phyloP scores from a whole-genome alignment of 768 basidiomycete species.

The Termitomyces sp. region DNA sequence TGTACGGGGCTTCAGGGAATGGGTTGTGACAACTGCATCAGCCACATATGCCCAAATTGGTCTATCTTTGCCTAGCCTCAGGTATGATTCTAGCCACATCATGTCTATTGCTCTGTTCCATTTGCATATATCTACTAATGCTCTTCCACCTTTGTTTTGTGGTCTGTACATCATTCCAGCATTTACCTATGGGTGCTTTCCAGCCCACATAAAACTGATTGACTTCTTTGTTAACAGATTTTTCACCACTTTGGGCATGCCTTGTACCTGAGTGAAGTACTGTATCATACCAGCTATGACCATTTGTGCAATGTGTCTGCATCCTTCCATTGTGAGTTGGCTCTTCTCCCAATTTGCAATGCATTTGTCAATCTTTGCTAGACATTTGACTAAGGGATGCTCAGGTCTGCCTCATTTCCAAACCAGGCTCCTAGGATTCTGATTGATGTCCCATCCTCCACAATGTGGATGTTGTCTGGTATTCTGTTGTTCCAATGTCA shows the following conservation, averaged over 20 bases:
- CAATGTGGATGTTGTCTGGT: constrained; percentile 21
- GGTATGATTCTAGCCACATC: neutral
- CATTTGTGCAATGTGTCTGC: constrained; percentile 22
- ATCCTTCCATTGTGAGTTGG: constrained; percentile 28
- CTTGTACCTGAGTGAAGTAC: constrained; percentile 33
- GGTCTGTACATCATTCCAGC: no score
- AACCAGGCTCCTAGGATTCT: constrained; percentile 30
- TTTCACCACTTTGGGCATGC: constrained; percentile 26
- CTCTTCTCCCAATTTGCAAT: constrained; percentile 22
- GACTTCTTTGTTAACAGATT: neutral
- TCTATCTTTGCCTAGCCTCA: neutral
- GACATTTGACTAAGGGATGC: constrained; percentile 20
- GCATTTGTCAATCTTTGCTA: constrained; percentile 24
- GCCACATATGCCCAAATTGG: neutral
- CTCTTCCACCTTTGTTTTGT: neutral
- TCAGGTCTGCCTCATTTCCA: constrained; percentile 24
- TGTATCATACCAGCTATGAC: constrained; percentile 29
- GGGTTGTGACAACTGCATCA: neutral
- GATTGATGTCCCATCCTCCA: constrained; percentile 23
- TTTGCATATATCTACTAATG: neutral
- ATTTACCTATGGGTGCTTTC: no score
- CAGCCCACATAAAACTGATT: no score
- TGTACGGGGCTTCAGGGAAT: no score
- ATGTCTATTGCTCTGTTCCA: neutral
- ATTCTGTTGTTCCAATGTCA: constrained; percentile 8